Conservation (phyloP, 129 eudicot species). For the Lactuca saligna region DNA sequence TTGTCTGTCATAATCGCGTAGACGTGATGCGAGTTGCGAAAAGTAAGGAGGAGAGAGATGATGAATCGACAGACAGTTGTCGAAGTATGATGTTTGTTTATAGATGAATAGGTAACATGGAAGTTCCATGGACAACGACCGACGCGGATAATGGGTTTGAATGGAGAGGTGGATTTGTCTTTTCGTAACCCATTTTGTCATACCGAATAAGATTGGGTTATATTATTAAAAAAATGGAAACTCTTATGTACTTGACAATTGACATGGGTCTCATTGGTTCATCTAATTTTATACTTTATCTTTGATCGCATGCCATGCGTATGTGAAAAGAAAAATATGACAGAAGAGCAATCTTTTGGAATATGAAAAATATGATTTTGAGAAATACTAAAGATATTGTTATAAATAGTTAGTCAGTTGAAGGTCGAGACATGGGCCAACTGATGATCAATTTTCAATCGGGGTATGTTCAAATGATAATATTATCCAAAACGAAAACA, state of each 20-base stretch:
- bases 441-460: too few relatives aligned
- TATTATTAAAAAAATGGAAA: not conserved
- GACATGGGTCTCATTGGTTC: not conserved
- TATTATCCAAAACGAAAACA: too few relatives aligned
- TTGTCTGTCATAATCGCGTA: constrained; percentile 23
- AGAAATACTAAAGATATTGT: too few relatives aligned
- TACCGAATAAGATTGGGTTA: not conserved
- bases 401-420: too few relatives aligned
- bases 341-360: not conserved
- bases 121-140: constrained; percentile 16
- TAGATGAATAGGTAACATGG: constrained; percentile 19
- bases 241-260: not conserved
- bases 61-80: constrained; percentile 34
- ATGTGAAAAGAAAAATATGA: constrained; percentile 9
- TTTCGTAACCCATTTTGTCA: not conserved
- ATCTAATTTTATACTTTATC: not conserved
- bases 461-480: too few relatives aligned
- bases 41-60: constrained; percentile 31
- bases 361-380: not conserved
- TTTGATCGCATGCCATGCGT: not conserved
- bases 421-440: too few relatives aligned
- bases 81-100: constrained; percentile 2
- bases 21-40: constrained; percentile 18
- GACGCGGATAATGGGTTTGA: not conserved
- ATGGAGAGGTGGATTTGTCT: not conserved